Percentiles rank a stretch among this genome's conserved stretches.
phyloP scores from a whole-genome alignment of 202 grass and related monocot genomes.

The Musa balbisiana region DNA sequence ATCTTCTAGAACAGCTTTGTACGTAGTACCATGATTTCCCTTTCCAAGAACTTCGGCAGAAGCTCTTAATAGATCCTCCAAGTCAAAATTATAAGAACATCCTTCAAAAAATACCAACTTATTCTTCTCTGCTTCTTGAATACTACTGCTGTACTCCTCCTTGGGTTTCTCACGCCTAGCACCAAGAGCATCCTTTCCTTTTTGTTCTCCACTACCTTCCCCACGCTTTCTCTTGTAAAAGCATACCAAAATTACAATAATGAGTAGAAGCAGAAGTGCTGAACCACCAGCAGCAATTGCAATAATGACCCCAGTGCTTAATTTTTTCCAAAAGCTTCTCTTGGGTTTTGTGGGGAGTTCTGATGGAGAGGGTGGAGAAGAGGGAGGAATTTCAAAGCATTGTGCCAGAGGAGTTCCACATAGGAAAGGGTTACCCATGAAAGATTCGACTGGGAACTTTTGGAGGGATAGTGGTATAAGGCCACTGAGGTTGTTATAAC shows the following conservation, averaged over 20 bases:
- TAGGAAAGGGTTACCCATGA: conserved; percentile 75
- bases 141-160: conserved; percentile 89
- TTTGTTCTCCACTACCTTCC: conserved; percentile 43
- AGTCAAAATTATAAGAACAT: conserved; percentile 94
- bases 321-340: conserved; percentile 73
- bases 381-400: conserved; percentile 57
- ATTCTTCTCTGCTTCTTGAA: conserved; percentile 92
- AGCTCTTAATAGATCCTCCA: conserved; percentile 94
- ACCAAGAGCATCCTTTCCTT: conserved; percentile 68
- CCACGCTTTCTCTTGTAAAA: conserved; percentile 53
- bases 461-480: conserved; percentile 66
- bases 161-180: conserved; percentile 75
- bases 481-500: conserved; percentile 91
- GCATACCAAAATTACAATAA: conserved; percentile 52
- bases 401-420: conserved; percentile 59
- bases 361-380: conserved; percentile 43
- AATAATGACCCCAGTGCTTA: conserved; percentile 59
- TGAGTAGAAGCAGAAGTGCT: conserved; percentile 52
- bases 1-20: conserved; percentile 98
- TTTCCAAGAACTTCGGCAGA: conserved; percentile 97
- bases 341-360: conserved; percentile 29
- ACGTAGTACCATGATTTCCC: conserved; percentile 92
- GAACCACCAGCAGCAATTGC: conserved; percentile 55
- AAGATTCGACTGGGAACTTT: conserved; percentile 53
- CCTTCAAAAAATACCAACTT: conserved; percentile 92